A percentile compares a stretch with the other conserved stretches of the same genome.
Conservation (phyloP, 352 stramenopile genomes). For the Thalassiosira mediterranea region DNA sequence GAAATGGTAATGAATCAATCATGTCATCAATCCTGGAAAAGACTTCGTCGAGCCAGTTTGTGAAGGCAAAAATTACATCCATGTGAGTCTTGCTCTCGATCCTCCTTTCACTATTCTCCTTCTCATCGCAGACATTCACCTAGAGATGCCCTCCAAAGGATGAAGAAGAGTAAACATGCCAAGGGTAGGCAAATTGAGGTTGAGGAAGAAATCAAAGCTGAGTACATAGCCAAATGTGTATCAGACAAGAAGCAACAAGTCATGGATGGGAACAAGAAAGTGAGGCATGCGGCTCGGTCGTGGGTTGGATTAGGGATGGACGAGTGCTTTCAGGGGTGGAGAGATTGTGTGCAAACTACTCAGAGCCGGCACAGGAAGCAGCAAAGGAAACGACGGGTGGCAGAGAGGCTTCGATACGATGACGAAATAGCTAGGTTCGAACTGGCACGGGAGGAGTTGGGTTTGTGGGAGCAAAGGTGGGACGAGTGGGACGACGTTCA, state of each 20-base stretch:
- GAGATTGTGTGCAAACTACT: conserved; percentile 11
- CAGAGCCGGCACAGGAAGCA: conserved; percentile 28
- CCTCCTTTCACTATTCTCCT: neutral
- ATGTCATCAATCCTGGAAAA: neutral
- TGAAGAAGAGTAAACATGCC: conserved; percentile 21
- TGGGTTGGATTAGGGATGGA: conserved; percentile 49
- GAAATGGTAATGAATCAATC: too few relatives aligned
- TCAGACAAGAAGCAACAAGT: conserved; percentile 22
- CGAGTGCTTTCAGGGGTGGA: conserved; percentile 52
- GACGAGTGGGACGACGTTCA: conserved; percentile 58
- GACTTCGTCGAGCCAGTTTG: neutral
- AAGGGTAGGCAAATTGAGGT: conserved; percentile 34
- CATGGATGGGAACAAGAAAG: conserved; percentile 41
- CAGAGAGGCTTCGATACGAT: conserved; percentile 45
- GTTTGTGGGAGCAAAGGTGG: conserved; percentile 39
- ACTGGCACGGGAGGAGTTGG: conserved; percentile 22
- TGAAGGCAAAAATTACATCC: neutral
- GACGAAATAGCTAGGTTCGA: conserved; percentile 34
- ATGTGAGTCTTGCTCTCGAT: too few relatives aligned
- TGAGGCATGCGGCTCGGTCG: conserved; percentile 35
- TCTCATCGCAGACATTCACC: neutral
- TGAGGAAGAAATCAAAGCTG: conserved; percentile 47
- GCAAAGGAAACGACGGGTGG: conserved; percentile 5
- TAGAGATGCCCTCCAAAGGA: neutral
- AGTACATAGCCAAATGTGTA: conserved; percentile 51